These are phyloP conservation scores for Dimocarpus longan DNA, from an alignment of 345 rosid species.

Conservation along the genomic window DNA sequence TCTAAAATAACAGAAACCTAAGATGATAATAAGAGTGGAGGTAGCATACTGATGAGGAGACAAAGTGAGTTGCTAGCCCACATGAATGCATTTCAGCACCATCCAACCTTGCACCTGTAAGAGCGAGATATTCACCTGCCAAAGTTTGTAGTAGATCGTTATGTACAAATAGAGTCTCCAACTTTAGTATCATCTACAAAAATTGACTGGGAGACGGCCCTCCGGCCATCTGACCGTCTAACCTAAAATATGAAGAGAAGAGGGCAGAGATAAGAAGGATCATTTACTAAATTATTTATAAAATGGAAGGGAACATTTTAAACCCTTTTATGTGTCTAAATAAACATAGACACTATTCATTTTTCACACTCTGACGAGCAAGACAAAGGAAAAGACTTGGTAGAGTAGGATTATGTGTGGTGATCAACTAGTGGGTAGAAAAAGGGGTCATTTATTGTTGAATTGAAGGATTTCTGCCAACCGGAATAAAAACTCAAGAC, in stretches of 20 bases:
- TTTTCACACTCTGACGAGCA: neutral
- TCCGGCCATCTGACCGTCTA: neutral
- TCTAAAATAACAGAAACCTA: neutral
- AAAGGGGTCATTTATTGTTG: neutral
- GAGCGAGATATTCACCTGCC: slow-evolving; percentile 80
- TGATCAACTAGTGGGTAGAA: neutral
- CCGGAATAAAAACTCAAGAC: neutral
- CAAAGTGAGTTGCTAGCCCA: slow-evolving; percentile 91
- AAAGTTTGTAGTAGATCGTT: neutral
- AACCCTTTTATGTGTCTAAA: neutral
- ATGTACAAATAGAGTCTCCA: too few relatives aligned
- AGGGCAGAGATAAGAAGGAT: neutral
- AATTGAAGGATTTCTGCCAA: neutral
- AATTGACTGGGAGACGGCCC: neutral
- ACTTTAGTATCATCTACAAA: too few relatives aligned
- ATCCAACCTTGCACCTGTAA: slow-evolving; percentile 76
- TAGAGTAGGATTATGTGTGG: neutral
- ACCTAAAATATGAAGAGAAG: neutral
- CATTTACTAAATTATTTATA: neutral
- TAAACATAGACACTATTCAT: neutral
- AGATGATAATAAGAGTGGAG: slow-evolving; percentile 3
- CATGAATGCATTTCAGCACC: slow-evolving; percentile 87
- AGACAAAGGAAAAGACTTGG: neutral
- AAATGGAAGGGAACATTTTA: neutral
- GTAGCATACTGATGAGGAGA: slow-evolving; percentile 60